Evolutionary conservation across 2,329 filamentous ascomycete genomes (phyloP).

Genomic region (Diaporthe caulivora): DNA sequence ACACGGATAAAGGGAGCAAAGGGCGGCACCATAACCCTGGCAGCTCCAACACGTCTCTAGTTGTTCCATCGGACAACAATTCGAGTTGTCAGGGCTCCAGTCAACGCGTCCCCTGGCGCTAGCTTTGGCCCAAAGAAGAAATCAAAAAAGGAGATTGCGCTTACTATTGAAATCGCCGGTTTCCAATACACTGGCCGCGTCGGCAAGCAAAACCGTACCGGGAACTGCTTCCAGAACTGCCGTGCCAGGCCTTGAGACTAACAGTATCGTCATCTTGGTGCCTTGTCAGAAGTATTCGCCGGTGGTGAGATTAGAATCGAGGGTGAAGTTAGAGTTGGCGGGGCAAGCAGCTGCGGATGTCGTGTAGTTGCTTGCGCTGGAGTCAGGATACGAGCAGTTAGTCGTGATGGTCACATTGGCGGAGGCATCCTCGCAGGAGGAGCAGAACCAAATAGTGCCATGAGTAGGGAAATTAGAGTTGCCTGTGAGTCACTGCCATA

Average conservation of each 20-base stretch:
- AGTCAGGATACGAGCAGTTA: neutral
- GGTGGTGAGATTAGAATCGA: neutral
- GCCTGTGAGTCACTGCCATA: neutral
- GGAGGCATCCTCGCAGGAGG: neutral
- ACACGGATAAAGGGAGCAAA: neutral
- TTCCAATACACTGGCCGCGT: no score
- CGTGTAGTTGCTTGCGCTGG: neutral
- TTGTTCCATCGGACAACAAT: no score
- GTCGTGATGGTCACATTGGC: fast-evolving
- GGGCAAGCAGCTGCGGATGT: neutral
- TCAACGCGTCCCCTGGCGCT: fast-evolving
- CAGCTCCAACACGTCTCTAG: neutral
- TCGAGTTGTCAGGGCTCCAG: neutral
- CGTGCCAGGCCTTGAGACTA: no score
- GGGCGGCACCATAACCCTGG: neutral
- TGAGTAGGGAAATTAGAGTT: neutral
- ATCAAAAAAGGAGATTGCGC: neutral
- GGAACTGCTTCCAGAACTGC: no score
- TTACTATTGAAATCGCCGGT: no score
- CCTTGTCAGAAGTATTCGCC: neutral
- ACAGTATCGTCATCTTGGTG: no score
- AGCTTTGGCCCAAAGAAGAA: neutral
- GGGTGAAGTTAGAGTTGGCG: neutral
- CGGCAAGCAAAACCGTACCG: no score
- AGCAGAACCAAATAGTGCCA: neutral